These are phyloP conservation scores for Oryza punctata DNA, from an alignment of 176 grass and related monocot species.

Conservation along the genomic window DNA sequence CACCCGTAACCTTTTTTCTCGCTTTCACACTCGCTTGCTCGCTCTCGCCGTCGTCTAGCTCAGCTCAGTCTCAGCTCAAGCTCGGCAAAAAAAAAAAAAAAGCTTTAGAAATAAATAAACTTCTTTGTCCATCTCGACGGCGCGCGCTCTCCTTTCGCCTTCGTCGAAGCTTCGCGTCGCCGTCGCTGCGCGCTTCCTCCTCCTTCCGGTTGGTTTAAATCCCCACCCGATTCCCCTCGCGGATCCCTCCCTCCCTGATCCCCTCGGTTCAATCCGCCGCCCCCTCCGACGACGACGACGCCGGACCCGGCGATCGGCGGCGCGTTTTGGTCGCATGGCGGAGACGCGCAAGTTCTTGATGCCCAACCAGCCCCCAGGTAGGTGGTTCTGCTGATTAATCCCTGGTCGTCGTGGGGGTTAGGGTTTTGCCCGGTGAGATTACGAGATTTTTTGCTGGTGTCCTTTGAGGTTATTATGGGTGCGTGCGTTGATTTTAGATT, in stretches of 20 bases:
- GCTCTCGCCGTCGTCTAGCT: slow-evolving; percentile 5
- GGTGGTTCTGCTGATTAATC: too few relatives aligned
- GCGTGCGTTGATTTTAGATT: background rate
- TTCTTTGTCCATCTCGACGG: slow-evolving; percentile 29
- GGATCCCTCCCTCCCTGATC: background rate
- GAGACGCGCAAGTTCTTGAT: slow-evolving; percentile 28
- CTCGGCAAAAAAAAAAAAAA: too few relatives aligned
- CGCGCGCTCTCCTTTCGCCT: slow-evolving; percentile 8
- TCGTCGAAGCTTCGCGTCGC: slow-evolving; percentile 37
- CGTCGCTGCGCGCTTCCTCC: background rate
- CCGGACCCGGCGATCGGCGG: background rate
- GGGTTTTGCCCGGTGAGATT: background rate
- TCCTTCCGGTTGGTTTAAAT: background rate
- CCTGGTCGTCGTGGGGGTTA: background rate
- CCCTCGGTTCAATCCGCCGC: slow-evolving; percentile 20
- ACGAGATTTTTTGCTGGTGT: background rate
- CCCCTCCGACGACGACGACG: slow-evolving; percentile 6
- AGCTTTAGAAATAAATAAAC: background rate
- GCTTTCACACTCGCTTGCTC: slow-evolving; percentile 24
- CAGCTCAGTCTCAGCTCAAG: background rate
- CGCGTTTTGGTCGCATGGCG: slow-evolving; percentile 27
- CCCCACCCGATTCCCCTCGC: background rate
- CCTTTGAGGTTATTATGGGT: background rate
- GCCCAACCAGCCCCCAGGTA: slow-evolving; percentile 48
- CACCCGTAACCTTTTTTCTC: slow-evolving; percentile 1